Conservation (phyloP, 495 filamentous ascomycete genomes). For the Podospora pseudocomata region DNA sequence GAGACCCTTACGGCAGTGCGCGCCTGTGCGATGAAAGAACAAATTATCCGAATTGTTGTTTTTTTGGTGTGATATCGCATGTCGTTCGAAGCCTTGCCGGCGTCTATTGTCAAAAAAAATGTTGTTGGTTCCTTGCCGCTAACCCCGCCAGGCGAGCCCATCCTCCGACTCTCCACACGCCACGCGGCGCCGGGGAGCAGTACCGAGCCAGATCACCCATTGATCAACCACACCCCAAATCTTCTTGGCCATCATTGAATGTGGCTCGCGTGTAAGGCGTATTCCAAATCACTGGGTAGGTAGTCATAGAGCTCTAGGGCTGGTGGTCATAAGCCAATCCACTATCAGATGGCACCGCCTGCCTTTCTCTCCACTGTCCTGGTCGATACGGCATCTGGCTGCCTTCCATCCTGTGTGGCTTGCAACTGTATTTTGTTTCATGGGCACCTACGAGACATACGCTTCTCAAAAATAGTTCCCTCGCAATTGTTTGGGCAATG, state of each 20-base stretch:
- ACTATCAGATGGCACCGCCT: background rate
- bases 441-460: background rate
- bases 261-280: conserved; percentile 1
- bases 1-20: background rate
- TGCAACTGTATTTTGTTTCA: background rate
- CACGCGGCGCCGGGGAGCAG: background rate
- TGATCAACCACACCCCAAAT: background rate
- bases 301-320: background rate
- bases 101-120: too few species aligned
- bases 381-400: background rate
- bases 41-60: background rate
- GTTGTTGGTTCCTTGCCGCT: background rate
- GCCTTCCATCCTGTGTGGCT: conserved; percentile 5
- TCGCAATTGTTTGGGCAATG: too few species aligned
- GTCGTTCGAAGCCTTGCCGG: background rate
- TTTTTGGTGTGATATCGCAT: background rate
- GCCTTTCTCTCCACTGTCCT: background rate
- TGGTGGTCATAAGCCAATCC: background rate
- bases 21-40: background rate
- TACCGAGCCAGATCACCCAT: background rate
- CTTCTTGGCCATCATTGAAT: background rate
- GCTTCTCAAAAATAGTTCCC: background rate
- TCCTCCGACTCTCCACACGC: background rate
- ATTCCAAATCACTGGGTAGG: background rate
- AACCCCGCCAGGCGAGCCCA: background rate